Base-by-base conservation (phyloP, 1,284 basidiomycete genomes). In the Waitea zeae region DNA sequence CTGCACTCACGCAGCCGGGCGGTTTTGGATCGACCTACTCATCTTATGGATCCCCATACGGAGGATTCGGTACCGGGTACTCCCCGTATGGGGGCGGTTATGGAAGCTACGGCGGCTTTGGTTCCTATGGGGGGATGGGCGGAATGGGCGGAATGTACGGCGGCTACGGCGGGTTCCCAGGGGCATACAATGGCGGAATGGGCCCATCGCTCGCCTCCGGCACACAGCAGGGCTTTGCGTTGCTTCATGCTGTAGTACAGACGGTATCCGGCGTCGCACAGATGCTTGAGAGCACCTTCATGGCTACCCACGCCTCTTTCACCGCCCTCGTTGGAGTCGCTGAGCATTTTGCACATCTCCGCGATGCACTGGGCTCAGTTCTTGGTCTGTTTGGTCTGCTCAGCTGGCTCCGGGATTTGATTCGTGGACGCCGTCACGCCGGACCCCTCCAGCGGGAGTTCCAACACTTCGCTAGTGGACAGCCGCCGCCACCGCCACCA, bases 261-360 rank as follows among this genome's bases (percentile, higher is more conserved):
- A 95, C 93, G 2, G 96, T 98, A 54, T 75, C 81, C 0, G 92
- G 92, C 11, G 81, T 99, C 40, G 84, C 95, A 0, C 95, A 98
- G 55, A 93, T 99, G 75, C 76, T 99, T 46, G 93, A 98, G 54
- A 82, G 75, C 29, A 98, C 95, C 3, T 98, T 96, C 57, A 89
- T 97, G 82, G 95, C 95, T 3, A 99, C 95, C 0, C 95, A 99
- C 57, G 90, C 86, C 3, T 83, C 77, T 30, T 98, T 99, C 62
- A 98, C 97, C 53, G 93, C 93, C 40, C 96, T 99, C 84, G 89
- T 97, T 37, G 89, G 90, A 41, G 92, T 98, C 18, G 72, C 92
- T 27, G 93, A 99, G 50, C 95, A 98, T 53, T 83, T 99, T 48
- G 78, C 79, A 5, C 80, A 84, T 45, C 69, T 97, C 30, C 73